Base-by-base conservation (phyloP, 768 basidiomycete genomes). In the Russula vinacea region DNA sequence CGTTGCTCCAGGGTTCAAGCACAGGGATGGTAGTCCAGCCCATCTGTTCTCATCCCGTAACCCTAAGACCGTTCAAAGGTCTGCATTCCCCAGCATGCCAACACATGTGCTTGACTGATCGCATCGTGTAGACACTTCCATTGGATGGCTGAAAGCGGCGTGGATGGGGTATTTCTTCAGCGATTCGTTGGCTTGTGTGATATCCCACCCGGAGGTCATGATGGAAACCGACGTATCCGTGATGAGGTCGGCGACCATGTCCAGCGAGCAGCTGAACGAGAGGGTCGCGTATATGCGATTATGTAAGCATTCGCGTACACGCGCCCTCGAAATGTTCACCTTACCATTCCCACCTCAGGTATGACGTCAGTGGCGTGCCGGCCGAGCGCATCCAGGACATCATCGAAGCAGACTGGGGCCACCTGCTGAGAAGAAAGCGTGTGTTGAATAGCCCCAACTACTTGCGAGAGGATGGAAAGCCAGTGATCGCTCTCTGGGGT, bases 121-220 rank as follows among this genome's bases (percentile, higher is more conserved):
- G 11, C 37, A 16, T 52, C 50, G 7, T 40, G 2, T 47, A 66
- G 85, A 42, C 89, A 91, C 71, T 90, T 90, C 72, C 81, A 83
- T 68, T 90, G 89, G 90, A 93, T 94, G 92, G 89, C 89, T 6
- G 76, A 83, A 67, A 86, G 90, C 67, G 85, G 86, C 51, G 83
- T 94, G 44, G 89, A 92, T 65, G 92, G 91, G 14, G 89, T 83
- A 2, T 92, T 93, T 72, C 72, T 93, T 22, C 91, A 93, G 73
- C 84, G 92, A 3, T 92, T 92, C 71, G 81, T 81, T 1, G 81
- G 84, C 2, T 82, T 90, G 70, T 85, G 84, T 47, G 88, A 90
- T 70, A 49, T 80, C 42, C 75, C 84, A 39, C 78, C 80, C 9
- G 67, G 64, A 13, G 76, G 76, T 0, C 82, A 81, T 59, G 75